Conservation (phyloP, 208 protist genomes). For the Herpetomonas samuelpessoai region DNA sequence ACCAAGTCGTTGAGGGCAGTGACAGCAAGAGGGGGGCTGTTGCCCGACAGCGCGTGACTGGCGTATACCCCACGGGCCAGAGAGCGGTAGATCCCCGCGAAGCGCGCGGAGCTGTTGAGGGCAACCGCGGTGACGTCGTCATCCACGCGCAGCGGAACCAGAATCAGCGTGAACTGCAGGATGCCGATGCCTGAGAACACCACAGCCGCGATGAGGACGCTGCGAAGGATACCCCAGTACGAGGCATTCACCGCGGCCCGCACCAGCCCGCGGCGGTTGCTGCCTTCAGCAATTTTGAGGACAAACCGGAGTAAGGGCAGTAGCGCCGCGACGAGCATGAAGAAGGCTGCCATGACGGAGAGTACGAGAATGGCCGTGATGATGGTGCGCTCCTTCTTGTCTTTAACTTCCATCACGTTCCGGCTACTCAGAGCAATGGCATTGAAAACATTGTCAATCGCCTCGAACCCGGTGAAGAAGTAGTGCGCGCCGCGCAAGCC, state of each 20-base stretch:
- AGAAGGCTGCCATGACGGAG: background rate
- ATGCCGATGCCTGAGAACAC: conserved; percentile 1
- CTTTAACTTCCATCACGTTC: background rate
- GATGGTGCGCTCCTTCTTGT: conserved; percentile 5
- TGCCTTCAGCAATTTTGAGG: conserved; percentile 5
- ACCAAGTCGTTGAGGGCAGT: conserved; percentile 5
- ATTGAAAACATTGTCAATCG: background rate
- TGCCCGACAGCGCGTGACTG: background rate
- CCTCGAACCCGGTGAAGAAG: conserved; percentile 3
- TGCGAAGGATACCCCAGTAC: background rate
- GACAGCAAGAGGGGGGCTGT: conserved; percentile 2
- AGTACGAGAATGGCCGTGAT: background rate
- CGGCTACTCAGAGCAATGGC: background rate
- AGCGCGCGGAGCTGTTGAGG: background rate
- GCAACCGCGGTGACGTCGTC: background rate
- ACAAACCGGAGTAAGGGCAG: conserved; percentile 3
- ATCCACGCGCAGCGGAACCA: conserved; percentile 1
- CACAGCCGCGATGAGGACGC: conserved; percentile 6
- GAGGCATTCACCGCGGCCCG: conserved; percentile 7
- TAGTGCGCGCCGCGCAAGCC: conserved; percentile 12
- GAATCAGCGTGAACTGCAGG: conserved; percentile 3
- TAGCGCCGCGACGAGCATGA: conserved; percentile 4
- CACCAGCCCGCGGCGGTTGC: conserved; percentile 2
- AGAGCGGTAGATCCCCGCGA: conserved; percentile 2
- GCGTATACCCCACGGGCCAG: conserved; percentile 5